Evolutionary conservation across 352 stramenopile species (phyloP).

Genomic region (Phytophthora fragariaefolia): DNA sequence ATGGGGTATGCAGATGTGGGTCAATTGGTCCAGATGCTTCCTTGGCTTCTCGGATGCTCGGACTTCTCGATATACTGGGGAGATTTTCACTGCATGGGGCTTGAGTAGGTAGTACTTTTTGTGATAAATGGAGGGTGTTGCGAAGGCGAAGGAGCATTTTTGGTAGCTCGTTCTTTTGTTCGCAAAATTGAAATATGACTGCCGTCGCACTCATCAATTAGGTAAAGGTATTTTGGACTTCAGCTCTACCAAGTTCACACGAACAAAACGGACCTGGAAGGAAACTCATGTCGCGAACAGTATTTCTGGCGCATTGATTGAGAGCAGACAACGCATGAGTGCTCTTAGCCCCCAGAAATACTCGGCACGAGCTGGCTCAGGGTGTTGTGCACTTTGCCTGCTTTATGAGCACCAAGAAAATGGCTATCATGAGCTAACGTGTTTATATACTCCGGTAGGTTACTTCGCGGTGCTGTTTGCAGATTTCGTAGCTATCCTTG

Average conservation of each 20-base stretch:
- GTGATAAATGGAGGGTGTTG: not conserved
- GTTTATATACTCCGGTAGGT: not conserved
- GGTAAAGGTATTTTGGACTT: not conserved
- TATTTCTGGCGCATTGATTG: too few relatives aligned
- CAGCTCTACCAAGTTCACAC: not conserved
- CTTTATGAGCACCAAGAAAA: too few relatives aligned
- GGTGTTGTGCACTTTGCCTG: too few relatives aligned
- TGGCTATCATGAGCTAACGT: too few relatives aligned
- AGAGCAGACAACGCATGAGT: too few relatives aligned
- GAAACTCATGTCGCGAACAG: not conserved
- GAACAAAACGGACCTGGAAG: not conserved
- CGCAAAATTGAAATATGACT: not conserved
- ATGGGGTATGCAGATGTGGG: not conserved
- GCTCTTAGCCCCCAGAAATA: too few relatives aligned
- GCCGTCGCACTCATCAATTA: not conserved
- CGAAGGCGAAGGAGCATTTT: not conserved
- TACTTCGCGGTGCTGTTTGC: not conserved
- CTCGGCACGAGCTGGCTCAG: too few relatives aligned
- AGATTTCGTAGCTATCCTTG: not conserved
- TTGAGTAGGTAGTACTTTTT: not conserved
- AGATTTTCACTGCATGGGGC: not conserved
- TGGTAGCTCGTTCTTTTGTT: not conserved
- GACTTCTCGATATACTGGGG: not conserved
- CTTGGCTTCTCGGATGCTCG: not conserved
- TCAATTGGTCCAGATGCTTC: not conserved